phyloP scores from a whole-genome alignment of 176 grass and related monocot genomes.

The Oryza glaberrima region DNA sequence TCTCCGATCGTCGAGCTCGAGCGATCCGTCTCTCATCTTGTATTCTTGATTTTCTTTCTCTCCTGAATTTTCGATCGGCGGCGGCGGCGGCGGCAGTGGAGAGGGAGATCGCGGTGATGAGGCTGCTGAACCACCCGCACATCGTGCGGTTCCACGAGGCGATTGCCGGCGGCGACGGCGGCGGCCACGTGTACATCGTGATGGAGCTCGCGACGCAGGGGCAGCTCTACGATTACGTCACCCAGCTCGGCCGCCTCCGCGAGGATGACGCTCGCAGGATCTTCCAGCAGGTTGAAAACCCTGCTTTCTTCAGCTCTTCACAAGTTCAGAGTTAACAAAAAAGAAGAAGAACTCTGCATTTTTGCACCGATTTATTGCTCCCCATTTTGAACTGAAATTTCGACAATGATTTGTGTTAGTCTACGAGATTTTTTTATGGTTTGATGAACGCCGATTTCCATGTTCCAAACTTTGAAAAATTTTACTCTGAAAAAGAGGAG shows the following conservation, averaged over 20 bases:
- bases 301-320: background rate
- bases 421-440: too few species aligned
- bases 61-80: background rate
- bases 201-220: constrained; percentile 60
- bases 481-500: too few species aligned
- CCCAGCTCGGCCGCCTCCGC: constrained; percentile 43
- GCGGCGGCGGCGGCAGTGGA: background rate
- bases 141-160: constrained; percentile 57
- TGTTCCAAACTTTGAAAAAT: background rate
- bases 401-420: background rate
- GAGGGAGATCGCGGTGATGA: constrained; percentile 58
- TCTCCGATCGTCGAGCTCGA: too few species aligned
- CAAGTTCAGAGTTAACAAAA: background rate
- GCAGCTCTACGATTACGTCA: constrained; percentile 54
- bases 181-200: constrained; percentile 51
- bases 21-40: background rate
- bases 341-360: too few species aligned
- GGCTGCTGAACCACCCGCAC: constrained; percentile 59
- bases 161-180: constrained; percentile 29
- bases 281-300: constrained; percentile 26
- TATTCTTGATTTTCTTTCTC: background rate
- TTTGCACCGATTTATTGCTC: too few species aligned
- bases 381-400: background rate
- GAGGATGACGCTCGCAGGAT: constrained; percentile 59
- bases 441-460: background rate